Percentiles rank a stretch among this genome's conserved stretches.
These are phyloP conservation scores for Cryphonectria naterciae DNA, from an alignment of 2,329 filamentous ascomycete genomes.

Conservation along the genomic window DNA sequence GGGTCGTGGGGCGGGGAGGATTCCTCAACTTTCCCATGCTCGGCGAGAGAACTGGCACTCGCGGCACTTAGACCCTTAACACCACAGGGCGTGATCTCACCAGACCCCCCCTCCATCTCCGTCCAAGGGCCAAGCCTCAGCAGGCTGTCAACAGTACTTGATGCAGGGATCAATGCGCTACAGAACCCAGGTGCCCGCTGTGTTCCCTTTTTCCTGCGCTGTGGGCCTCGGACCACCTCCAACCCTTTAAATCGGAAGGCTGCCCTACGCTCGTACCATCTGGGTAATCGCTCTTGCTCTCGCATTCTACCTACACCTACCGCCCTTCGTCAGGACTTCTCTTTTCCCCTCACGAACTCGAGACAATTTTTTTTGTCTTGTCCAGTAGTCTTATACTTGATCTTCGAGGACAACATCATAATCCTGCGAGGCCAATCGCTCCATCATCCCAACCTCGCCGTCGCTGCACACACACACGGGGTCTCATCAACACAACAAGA, in stretches of 20 bases:
- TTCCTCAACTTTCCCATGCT: slow-evolving; percentile 12
- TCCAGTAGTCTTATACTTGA: not conserved
- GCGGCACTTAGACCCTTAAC: not conserved
- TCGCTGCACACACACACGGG: not conserved
- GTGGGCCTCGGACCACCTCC: slow-evolving; percentile 3
- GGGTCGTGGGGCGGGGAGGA: slow-evolving; percentile 5
- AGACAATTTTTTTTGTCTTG: not conserved
- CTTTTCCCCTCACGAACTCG: not conserved
- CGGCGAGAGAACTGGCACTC: not conserved
- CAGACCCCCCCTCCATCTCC: not conserved
- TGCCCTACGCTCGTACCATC: slow-evolving; percentile 13
- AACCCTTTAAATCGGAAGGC: slow-evolving; percentile 12
- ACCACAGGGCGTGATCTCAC: not conserved
- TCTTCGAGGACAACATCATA: not conserved
- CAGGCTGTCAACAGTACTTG: not conserved
- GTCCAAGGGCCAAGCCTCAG: not conserved
- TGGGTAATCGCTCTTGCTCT: slow-evolving; percentile 2
- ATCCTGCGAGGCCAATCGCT: not conserved
- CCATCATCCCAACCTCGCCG: not conserved
- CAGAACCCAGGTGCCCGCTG: not conserved
- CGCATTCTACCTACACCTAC: not conserved
- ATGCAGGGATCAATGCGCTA: slow-evolving; percentile 3
- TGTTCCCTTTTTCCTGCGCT: slow-evolving; percentile 6
- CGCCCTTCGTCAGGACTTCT: not conserved
- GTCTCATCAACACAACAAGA: not conserved